These are phyloP conservation scores for Helianthus tuberosus DNA, from an alignment of 129 eudicot species.

Conservation along the genomic window DNA sequence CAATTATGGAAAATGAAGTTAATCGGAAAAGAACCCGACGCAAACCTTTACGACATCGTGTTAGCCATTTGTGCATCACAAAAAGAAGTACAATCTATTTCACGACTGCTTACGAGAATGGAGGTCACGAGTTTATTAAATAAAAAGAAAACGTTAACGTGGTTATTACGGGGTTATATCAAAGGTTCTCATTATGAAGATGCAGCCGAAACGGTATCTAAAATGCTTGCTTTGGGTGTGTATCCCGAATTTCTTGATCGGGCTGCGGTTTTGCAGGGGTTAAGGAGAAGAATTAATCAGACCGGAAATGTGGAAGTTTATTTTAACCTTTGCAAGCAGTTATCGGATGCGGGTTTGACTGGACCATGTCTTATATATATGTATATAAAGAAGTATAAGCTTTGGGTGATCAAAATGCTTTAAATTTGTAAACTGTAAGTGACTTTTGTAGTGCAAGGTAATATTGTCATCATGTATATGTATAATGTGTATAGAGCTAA, in stretches of 20 bases:
- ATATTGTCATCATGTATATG: conserved; percentile 5
- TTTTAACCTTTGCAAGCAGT: conserved; percentile 68
- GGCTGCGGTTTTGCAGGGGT: conserved; percentile 80
- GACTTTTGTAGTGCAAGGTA: conserved; percentile 5
- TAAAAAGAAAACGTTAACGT: conserved; percentile 70
- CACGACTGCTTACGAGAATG: conserved; percentile 66
- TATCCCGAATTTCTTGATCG: conserved; percentile 71
- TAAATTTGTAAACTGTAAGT: conserved; percentile 25
- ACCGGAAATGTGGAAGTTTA: conserved; percentile 63
- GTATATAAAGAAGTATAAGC: conserved; percentile 68
- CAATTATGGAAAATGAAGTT: conserved; percentile 90
- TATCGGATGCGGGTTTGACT: conserved; percentile 73
- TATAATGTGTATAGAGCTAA: conserved; percentile 30
- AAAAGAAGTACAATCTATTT: conserved; percentile 53
- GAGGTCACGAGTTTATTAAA: conserved; percentile 55
- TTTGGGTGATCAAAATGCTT: conserved; percentile 80
- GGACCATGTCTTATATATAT: conserved; percentile 79
- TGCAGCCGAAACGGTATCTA: conserved; percentile 80
- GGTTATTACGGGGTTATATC: conserved; percentile 88
- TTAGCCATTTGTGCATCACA: conserved; percentile 92
- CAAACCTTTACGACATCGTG: conserved; percentile 75
- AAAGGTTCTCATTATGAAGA: conserved; percentile 75
- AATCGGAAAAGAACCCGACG: conserved; percentile 66
- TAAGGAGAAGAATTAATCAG: conserved; percentile 60
- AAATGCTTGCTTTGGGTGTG: conserved; percentile 78